Evolutionary conservation across 2,329 filamentous ascomycete species (phyloP).

Genomic region (Exophiala bonariae): DNA sequence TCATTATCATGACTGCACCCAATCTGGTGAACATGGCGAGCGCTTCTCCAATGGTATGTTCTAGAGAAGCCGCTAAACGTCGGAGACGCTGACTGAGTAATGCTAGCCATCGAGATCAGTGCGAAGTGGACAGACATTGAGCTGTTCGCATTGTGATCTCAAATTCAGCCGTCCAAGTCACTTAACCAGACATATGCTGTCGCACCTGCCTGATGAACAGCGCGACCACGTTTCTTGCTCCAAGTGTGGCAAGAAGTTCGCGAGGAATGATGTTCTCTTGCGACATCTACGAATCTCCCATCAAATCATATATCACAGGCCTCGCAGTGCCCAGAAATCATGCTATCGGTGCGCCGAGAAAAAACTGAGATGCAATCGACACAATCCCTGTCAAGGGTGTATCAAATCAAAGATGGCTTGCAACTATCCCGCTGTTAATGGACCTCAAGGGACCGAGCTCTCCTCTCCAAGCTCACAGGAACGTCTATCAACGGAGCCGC

Average conservation of each 20-base stretch:
- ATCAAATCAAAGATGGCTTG: slow-evolving; percentile 10
- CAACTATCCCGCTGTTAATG: slow-evolving; percentile 15
- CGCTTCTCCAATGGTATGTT: no score
- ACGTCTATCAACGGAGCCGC: not conserved
- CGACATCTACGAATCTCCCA: slow-evolving; percentile 22
- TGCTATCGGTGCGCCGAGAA: slow-evolving; percentile 24
- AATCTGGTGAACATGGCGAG: no score
- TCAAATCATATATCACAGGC: slow-evolving; percentile 14
- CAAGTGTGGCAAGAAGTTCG: slow-evolving; percentile 21
- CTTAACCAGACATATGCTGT: slow-evolving; percentile 21
- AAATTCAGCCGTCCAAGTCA: slow-evolving; percentile 20
- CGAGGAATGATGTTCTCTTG: slow-evolving; percentile 21
- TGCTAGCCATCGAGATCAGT: not conserved
- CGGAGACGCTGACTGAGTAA: not conserved
- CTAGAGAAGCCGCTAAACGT: no score
- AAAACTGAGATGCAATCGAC: slow-evolving; percentile 21
- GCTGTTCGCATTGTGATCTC: slow-evolving; percentile 20
- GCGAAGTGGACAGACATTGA: not conserved
- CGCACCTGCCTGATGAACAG: slow-evolving; percentile 17
- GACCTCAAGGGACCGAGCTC: not conserved
- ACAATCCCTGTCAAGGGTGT: slow-evolving; percentile 14
- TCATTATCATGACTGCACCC: no score
- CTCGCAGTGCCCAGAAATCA: slow-evolving; percentile 18
- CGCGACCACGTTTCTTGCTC: slow-evolving; percentile 20
- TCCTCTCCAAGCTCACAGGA: not conserved